phyloP scores from a whole-genome alignment of 768 basidiomycete species.

The Termitomyces sp. region DNA sequence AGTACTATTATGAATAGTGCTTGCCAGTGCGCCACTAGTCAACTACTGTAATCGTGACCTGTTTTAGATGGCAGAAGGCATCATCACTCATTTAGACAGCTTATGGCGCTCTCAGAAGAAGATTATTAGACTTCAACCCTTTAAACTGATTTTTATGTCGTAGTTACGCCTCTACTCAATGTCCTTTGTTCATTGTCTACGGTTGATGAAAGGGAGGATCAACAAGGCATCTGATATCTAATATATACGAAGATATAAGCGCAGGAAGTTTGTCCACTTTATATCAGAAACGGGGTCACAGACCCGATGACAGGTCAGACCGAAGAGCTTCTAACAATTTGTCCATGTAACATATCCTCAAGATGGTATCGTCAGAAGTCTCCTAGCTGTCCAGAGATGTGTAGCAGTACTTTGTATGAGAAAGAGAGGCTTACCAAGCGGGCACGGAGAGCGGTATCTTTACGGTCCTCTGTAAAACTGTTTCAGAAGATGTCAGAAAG shows the following conservation, averaged over 20 bases:
- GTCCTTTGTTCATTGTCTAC: not conserved
- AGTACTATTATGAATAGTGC: too few species aligned
- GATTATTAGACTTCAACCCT: too few species aligned
- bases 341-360: not conserved
- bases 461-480: constrained; percentile 54
- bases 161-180: too few species aligned
- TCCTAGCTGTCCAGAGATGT: not conserved
- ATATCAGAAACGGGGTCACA: not conserved
- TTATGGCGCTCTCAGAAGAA: too few species aligned
- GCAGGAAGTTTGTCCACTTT: not conserved
- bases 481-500: not conserved
- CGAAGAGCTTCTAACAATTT: not conserved
- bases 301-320: too few species aligned
- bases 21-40: too few species aligned
- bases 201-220: not conserved
- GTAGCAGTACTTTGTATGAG: not conserved
- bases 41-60: too few species aligned
- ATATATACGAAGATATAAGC: too few species aligned
- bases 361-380: not conserved
- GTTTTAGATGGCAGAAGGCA: too few species aligned
- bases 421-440: constrained; percentile 50
- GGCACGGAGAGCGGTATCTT: constrained; percentile 84
- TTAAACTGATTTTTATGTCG: too few species aligned
- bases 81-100: too few species aligned
- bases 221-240: not conserved